Evolutionary conservation across 1,284 basidiomycete genomes (phyloP).

Genomic region (Ceratorhiza oryzae-sativae): DNA sequence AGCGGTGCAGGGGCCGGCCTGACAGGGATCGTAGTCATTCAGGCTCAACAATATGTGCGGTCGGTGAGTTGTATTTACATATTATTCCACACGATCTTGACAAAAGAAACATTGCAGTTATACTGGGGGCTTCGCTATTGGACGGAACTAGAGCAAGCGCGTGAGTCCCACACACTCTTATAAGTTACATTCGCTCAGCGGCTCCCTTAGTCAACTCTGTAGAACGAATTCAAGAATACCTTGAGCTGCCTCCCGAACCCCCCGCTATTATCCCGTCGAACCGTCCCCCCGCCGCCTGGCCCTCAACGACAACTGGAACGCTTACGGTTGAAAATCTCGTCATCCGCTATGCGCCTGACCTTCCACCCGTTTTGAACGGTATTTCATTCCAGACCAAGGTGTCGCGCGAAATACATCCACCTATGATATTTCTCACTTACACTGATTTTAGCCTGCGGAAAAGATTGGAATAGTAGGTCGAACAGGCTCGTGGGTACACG

Average conservation of each 20-base stretch:
- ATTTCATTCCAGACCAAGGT: constrained; percentile 65
- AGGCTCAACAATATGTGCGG: background rate
- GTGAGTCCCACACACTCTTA: constrained; percentile 41
- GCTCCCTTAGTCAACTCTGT: constrained; percentile 65
- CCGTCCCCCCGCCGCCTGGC: constrained; percentile 86
- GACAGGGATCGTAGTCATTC: constrained; percentile 6
- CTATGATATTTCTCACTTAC: background rate
- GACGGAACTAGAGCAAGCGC: constrained; percentile 44
- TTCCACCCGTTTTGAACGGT: constrained; percentile 81
- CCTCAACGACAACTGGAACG: constrained; percentile 56
- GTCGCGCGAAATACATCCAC: constrained; percentile 46
- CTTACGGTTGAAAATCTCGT: constrained; percentile 74
- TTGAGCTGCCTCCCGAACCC: constrained; percentile 86
- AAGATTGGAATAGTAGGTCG: constrained; percentile 76
- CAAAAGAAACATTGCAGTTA: background rate
- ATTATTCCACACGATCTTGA: background rate
- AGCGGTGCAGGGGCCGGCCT: constrained; percentile 8
- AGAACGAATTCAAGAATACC: constrained; percentile 88
- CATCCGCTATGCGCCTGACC: constrained; percentile 83
- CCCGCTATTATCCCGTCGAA: constrained; percentile 71
- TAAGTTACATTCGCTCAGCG: constrained; percentile 45
- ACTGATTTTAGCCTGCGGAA: constrained; percentile 61
- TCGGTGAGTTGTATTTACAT: background rate
- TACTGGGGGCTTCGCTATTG: constrained; percentile 35
- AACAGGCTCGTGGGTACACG: constrained; percentile 59